These are phyloP conservation scores for Bacterosira constricta DNA, from an alignment of 108 stramenopile genomes.

Conservation along the genomic window DNA sequence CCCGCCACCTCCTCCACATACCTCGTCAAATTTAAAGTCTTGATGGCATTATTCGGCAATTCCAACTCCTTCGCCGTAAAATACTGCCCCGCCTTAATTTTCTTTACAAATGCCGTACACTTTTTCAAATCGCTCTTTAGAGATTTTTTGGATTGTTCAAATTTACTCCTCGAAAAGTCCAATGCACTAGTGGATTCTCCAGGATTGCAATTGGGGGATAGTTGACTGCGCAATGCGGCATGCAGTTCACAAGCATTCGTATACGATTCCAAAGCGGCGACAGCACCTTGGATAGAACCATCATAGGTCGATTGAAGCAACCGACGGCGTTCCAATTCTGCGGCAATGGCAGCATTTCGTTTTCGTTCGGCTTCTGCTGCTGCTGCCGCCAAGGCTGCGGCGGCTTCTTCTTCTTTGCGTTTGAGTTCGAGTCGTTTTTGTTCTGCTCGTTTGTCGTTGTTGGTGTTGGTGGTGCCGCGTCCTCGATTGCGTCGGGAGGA, in stretches of 20 bases:
- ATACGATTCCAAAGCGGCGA: conserved; percentile 30
- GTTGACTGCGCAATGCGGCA: conserved; percentile 21
- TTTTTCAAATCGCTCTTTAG: conserved; percentile 96
- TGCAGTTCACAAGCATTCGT: background rate
- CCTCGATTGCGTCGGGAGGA: conserved; percentile 5
- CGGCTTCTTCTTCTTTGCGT: conserved; percentile 7
- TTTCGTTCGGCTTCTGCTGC: conserved; percentile 11
- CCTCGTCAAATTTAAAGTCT: conserved; percentile 86
- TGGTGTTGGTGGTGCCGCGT: background rate
- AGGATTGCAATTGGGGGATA: conserved; percentile 16
- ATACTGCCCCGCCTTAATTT: conserved; percentile 74
- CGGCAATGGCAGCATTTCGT: conserved; percentile 12
- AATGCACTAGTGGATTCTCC: conserved; percentile 2
- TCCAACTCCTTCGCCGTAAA: conserved; percentile 59
- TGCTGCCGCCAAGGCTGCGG: background rate
- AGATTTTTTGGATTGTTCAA: conserved; percentile 74
- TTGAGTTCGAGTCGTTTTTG: conserved; percentile 2
- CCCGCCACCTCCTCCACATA: conserved; percentile 95
- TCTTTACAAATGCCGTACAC: conserved; percentile 95
- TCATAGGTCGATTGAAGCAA: conserved; percentile 36
- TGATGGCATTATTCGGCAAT: conserved; percentile 48
- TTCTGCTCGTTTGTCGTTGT: conserved; percentile 20
- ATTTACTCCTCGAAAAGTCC: conserved; percentile 45
- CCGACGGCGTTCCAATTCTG: conserved; percentile 23
- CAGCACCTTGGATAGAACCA: conserved; percentile 3